A percentile compares a stretch with the other conserved stretches of the same genome.
phyloP scores from a whole-genome alignment of 1,284 basidiomycete species.

The Ganoderma resinaceum region DNA sequence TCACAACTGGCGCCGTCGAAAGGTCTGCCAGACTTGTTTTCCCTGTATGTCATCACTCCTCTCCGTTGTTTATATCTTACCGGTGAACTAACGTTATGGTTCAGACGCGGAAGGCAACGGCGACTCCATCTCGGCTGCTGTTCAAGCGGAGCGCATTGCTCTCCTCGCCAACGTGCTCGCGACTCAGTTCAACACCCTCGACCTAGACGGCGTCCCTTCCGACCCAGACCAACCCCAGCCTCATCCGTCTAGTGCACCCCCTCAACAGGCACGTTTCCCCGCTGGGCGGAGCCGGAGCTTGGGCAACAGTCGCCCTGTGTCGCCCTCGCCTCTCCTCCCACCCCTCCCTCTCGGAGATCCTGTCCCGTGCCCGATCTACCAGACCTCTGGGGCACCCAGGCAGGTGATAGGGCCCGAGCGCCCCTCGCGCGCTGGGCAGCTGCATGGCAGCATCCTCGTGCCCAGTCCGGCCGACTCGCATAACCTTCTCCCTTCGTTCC shows the following conservation, averaged over 20 bases:
- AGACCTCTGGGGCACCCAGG: slow-evolving; percentile 55
- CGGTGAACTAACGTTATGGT: background rate
- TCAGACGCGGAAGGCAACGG: slow-evolving; percentile 84
- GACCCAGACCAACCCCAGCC: slow-evolving; percentile 12
- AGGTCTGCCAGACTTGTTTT: slow-evolving; percentile 88
- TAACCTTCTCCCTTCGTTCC: slow-evolving; percentile 70
- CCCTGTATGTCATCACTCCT: slow-evolving; percentile 63
- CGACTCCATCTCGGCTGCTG: slow-evolving; percentile 80
- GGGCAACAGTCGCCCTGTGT: slow-evolving; percentile 14
- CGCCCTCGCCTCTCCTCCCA: slow-evolving; percentile 22
- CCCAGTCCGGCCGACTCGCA: slow-evolving; percentile 33
- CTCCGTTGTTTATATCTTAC: slow-evolving; percentile 6
- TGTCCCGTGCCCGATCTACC: slow-evolving; percentile 64
- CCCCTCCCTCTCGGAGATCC: slow-evolving; percentile 25
- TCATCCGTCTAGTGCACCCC: slow-evolving; percentile 18
- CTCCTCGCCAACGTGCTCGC: slow-evolving; percentile 72
- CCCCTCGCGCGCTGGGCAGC: slow-evolving; percentile 20
- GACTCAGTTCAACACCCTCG: slow-evolving; percentile 49
- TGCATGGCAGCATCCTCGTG: slow-evolving; percentile 23
- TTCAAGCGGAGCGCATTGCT: slow-evolving; percentile 83
- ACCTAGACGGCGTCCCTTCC: slow-evolving; percentile 19
- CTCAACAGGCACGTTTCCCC: slow-evolving; percentile 18
- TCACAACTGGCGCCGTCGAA: slow-evolving; percentile 85
- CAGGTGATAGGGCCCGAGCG: slow-evolving; percentile 31
- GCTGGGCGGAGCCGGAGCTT: slow-evolving; percentile 12